Evolutionary conservation across 2,329 filamentous ascomycete species (phyloP).

Genomic region (Chaetothyriales sp.): DNA sequence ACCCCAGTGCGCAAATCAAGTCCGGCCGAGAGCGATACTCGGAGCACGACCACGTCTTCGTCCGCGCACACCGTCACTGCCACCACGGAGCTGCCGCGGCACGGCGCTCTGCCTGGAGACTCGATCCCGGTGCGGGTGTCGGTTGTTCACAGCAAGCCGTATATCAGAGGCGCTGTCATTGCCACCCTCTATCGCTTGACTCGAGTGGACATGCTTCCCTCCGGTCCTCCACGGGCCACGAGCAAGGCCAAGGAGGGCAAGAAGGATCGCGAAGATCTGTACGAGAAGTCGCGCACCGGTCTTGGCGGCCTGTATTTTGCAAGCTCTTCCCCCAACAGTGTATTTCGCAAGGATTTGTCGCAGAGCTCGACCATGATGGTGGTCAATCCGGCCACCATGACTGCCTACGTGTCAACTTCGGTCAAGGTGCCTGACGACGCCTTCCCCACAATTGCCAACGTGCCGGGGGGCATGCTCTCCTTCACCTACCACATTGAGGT

Average conservation of each 20-base stretch:
- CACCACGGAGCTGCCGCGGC: conserved; percentile 66
- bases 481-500: conserved; percentile 93
- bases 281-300: conserved; percentile 74
- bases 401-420: conserved; percentile 65
- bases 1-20: conserved; percentile 17
- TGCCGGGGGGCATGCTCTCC: conserved; percentile 85
- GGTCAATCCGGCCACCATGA: conserved; percentile 66
- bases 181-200: conserved; percentile 85
- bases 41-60: conserved; percentile 39
- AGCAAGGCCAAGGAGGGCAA: conserved; percentile 47
- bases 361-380: conserved; percentile 82
- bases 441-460: conserved; percentile 80
- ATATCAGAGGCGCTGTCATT: conserved; percentile 80
- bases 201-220: conserved; percentile 67
- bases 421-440: conserved; percentile 78
- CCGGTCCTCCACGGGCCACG: conserved; percentile 45
- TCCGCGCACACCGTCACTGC: conserved; percentile 71
- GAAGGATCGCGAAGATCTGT: conserved; percentile 67
- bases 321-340: conserved; percentile 71
- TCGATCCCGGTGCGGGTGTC: conserved; percentile 64
- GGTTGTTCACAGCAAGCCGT: conserved; percentile 71
- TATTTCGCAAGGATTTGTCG: conserved; percentile 89
- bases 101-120: conserved; percentile 77
- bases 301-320: conserved; percentile 75
- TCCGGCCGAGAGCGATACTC: conserved; percentile 33